These are phyloP conservation scores for Macrolepiota fuliginosa DNA, from an alignment of 768 basidiomycete genomes.

Conservation along the genomic window DNA sequence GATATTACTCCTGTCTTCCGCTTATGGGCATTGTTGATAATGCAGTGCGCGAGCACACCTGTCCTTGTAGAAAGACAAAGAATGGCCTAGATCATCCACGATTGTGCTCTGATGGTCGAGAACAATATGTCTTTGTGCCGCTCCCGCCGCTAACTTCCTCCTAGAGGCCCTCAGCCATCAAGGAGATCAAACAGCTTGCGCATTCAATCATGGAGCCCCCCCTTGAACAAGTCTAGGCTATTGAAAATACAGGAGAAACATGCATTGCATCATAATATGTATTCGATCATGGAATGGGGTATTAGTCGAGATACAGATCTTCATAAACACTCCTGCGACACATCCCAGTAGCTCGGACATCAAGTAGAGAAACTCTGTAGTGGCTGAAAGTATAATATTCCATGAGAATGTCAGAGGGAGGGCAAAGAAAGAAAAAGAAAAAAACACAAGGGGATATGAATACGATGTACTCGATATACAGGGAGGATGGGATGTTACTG, in stretches of 20 bases:
- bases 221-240: not conserved
- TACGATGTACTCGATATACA: slow-evolving; percentile 8
- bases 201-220: too few species aligned
- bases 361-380: slow-evolving; percentile 1
- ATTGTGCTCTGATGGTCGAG: slow-evolving; percentile 12
- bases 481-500: not conserved
- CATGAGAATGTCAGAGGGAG: slow-evolving; percentile 10
- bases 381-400: slow-evolving; percentile 5
- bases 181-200: too few species aligned
- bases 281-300: not conserved
- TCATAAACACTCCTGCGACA: slow-evolving; percentile 11
- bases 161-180: too few species aligned
- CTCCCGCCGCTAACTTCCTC: too few species aligned
- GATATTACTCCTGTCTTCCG: not conserved
- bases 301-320: slow-evolving; percentile 3
- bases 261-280: not conserved
- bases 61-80: not conserved
- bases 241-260: not conserved
- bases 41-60: not conserved
- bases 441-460: slow-evolving; percentile 3
- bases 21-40: slow-evolving; percentile 12
- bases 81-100: slow-evolving; percentile 16
- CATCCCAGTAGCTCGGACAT: slow-evolving; percentile 12
- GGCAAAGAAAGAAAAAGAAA: slow-evolving; percentile 10
- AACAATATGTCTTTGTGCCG: not conserved